Percentiles rank a stretch among this genome's conserved stretches.
Evolutionary conservation across 495 filamentous ascomycete species (phyloP).

Genomic region (Aspergillus homomorphus): DNA sequence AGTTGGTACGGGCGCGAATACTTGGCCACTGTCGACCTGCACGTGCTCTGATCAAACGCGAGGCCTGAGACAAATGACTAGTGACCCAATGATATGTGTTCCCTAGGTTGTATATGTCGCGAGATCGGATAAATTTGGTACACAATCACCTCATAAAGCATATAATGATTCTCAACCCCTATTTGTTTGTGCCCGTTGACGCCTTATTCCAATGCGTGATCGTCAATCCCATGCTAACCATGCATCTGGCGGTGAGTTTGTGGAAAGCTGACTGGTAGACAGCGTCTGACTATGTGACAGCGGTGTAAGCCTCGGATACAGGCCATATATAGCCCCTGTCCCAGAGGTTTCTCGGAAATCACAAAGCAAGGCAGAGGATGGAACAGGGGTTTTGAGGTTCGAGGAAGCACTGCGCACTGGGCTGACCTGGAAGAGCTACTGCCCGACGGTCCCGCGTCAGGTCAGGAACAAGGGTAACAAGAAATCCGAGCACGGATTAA

Average conservation of each 20-base stretch:
- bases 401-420: neutral
- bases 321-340: neutral
- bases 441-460: neutral
- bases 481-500: neutral
- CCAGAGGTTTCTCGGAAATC: neutral
- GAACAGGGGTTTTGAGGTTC: neutral
- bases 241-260: conserved; percentile 8
- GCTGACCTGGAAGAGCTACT: neutral
- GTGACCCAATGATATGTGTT: neutral
- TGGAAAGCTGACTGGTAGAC: neutral
- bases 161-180: neutral
- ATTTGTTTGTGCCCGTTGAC: neutral
- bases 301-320: neutral
- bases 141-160: conserved; percentile 13
- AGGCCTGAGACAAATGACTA: no score
- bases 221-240: neutral
- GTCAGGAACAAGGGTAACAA: neutral
- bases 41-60: neutral
- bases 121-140: conserved; percentile 8
- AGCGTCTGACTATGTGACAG: neutral
- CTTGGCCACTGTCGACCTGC: neutral
- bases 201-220: neutral
- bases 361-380: neutral
- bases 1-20: neutral
- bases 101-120: conserved; percentile 4